Evolutionary conservation across 352 stramenopile species (phyloP), one percentile per base, ranked within the genome.

Genomic region (Phytophthora chlamydospora): DNA sequence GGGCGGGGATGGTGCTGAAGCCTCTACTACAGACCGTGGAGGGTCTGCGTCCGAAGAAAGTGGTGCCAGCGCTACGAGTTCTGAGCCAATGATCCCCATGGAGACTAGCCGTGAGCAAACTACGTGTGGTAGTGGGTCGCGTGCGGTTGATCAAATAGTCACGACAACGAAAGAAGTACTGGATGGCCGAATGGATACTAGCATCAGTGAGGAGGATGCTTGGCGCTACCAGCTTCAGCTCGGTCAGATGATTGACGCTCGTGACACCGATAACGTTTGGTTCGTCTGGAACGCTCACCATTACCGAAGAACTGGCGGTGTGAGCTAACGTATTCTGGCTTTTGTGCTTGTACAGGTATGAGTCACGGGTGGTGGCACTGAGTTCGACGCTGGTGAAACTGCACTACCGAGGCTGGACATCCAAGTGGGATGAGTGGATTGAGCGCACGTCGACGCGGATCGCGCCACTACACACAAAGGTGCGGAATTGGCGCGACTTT

Each of bases 371-470:
- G 31, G 65, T 91, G 7, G 68, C 51, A 4, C 16, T 83, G 27
- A 72, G 76, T 14, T 58, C 69, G 9, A 72, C 50, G n/a, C 67
- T 93, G 16, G 75, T 98, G 29, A 82, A 96, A 21, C 78, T 99
- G 43, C 96, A 98, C 65, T 99, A 98, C 68, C 97, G 98, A 49
- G 95, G 96, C 12, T 99, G 96, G 96, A 97, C 97, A 1, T 71
- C 88, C 10, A 91, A 96, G 44, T 99, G 97, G 97, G 96, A 99
- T 75, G 96, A 99, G 71, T 98, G 95, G 94, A 86, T 99, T 50
- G 63, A 88, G 6, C 87, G 80, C 45, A 82, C 95, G 47, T 98
- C 95, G 7, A 79, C 78, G 12, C 81, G 96, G 4, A 79, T 99
- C 16, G 85, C 91, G n/a, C 95, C 94, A 0, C 96, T 99, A 66